These are phyloP conservation scores for Phylloporus scabripes DNA, from an alignment of 768 basidiomycete genomes.

Conservation along the genomic window DNA sequence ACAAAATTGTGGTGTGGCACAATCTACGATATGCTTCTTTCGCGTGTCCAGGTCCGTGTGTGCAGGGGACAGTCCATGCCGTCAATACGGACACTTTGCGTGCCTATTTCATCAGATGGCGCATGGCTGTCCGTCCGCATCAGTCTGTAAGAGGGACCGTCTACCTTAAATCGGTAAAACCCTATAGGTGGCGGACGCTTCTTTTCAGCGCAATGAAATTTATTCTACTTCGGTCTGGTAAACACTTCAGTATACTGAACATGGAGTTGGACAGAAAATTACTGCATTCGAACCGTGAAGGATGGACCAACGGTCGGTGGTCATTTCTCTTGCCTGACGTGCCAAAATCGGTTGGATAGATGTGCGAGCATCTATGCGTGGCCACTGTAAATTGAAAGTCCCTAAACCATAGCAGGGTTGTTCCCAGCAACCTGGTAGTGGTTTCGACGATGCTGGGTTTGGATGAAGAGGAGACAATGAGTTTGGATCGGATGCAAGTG, in stretches of 20 bases:
- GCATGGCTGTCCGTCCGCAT: neutral
- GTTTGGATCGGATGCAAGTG: neutral
- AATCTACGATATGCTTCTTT: neutral
- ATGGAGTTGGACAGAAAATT: neutral
- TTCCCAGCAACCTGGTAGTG: neutral
- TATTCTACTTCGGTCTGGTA: slow-evolving; percentile 1
- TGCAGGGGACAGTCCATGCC: neutral
- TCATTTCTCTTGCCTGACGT: slow-evolving; percentile 3
- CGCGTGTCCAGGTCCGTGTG: neutral
- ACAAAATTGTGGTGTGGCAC: neutral
- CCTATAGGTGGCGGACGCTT: slow-evolving; percentile 2
- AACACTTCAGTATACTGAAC: slow-evolving; percentile 1
- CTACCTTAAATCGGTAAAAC: slow-evolving; percentile 18
- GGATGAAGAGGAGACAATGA: neutral
- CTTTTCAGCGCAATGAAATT: slow-evolving; percentile 1
- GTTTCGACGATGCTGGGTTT: neutral
- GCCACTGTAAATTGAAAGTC: neutral
- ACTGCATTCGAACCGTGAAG: neutral
- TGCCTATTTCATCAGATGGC: slow-evolving; percentile 2
- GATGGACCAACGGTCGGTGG: slow-evolving; percentile 11
- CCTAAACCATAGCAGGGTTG: neutral
- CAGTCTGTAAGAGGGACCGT: slow-evolving; percentile 9
- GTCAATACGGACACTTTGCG: neutral
- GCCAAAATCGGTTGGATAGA: neutral
- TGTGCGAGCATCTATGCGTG: neutral